Evolutionary conservation across 2,329 filamentous ascomycete species (phyloP), one percentile per base, ranked within the genome.

Genomic region (Trichoderma breve): DNA sequence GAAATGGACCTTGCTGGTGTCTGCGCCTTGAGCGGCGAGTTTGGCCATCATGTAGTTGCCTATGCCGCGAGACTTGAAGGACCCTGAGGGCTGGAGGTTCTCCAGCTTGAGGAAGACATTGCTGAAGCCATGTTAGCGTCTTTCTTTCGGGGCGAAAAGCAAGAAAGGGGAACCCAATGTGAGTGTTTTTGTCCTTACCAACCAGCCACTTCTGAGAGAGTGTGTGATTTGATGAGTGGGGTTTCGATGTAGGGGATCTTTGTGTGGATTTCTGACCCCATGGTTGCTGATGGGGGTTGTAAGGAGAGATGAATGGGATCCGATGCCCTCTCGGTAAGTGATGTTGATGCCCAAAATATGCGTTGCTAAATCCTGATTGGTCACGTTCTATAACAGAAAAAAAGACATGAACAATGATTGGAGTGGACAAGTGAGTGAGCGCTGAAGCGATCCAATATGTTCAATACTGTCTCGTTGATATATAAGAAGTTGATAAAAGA

Each of bases 71-170:
- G 92, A 94, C 81, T 96, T 95, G 89, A 96, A 97, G 18, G 92
- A 94, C 74, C 92, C 92, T 8, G 91, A 92, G 8, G 93, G 93
- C 80, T 97, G 93, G 71, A 93, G 86, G 78, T 91, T 92, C 76
- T 96, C 93, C 72, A 95, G 88, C 81, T 96, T 96, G 78, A 96
- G 89, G 80, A 91, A 93, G 82, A 96, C 88, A 83, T 91, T 90
- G 84, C 92, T 86, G 12, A 28, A 12, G 47, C 3, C 24, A 28
- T 32, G 63, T 66, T 26, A 55, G 47, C 47, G 36, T 60, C 57
- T 32, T 14, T 14, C 28, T 43, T 43, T 36, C 8, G 1, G 12
- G 5, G 14, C 1, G 21, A 18, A 36, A 28, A 26, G 2, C 6
- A 14, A 18, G 11, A 21, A 12, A 32, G 6, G 6, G 2, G n/a